phyloP scores from a whole-genome alignment of 2,329 filamentous ascomycete species.

The Pseudogymnoascus verrucosus region DNA sequence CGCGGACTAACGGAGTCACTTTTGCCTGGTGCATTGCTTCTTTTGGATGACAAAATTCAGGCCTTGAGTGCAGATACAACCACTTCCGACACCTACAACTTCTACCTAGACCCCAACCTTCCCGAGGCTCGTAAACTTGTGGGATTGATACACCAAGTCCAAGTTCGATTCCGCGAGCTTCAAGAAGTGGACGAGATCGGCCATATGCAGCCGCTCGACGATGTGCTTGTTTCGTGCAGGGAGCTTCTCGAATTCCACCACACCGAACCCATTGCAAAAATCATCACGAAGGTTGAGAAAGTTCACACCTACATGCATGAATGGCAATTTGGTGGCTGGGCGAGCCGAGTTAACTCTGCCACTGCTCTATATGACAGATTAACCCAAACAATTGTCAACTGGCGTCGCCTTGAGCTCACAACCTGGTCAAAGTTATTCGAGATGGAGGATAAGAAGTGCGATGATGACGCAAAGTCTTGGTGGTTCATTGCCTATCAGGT shows the following conservation, averaged over 20 bases:
- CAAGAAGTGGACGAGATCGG: constrained; percentile 56
- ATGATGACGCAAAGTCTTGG: constrained; percentile 77
- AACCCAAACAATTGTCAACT: constrained; percentile 73
- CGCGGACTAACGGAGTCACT: constrained; percentile 42
- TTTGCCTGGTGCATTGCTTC: constrained; percentile 58
- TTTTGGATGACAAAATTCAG: constrained; percentile 53
- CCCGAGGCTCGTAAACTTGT: constrained; percentile 68
- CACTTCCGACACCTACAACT: constrained; percentile 59
- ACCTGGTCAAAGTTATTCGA: constrained; percentile 90
- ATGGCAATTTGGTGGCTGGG: constrained; percentile 83
- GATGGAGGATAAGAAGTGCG: constrained; percentile 67
- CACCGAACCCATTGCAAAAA: constrained; percentile 74
- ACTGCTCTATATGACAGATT: constrained; percentile 65
- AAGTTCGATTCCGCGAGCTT: constrained; percentile 65
- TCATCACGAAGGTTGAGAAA: constrained; percentile 80
- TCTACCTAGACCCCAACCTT: constrained; percentile 78
- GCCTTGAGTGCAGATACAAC: constrained; percentile 34
- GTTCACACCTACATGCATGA: constrained; percentile 80
- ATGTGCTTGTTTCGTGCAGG: constrained; percentile 68
- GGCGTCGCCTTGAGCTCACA: constrained; percentile 83
- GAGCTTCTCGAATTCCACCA: constrained; percentile 69
- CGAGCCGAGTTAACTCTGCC: constrained; percentile 69
- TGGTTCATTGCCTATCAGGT: constrained; percentile 96
- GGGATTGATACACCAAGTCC: constrained; percentile 58
- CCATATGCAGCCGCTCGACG: constrained; percentile 67